Conservation (phyloP, 2,329 filamentous ascomycete species). For the Fusarium heterosporum region DNA sequence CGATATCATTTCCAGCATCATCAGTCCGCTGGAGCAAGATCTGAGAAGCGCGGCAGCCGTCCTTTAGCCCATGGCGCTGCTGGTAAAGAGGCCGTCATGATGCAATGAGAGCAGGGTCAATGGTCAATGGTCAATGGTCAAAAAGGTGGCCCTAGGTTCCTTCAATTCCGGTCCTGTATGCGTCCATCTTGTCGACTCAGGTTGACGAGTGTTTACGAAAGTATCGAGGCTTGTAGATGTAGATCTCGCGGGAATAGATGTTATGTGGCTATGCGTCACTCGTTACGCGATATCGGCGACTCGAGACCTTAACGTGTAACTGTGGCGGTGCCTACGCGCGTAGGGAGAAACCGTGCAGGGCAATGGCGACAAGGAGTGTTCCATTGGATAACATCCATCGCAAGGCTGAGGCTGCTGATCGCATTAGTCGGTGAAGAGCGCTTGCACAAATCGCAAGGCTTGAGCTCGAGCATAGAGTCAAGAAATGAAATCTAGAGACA, state of each 20-base stretch:
- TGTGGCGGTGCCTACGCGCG: background rate
- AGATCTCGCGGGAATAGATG: background rate
- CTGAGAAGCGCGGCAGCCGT: background rate
- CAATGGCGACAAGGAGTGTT: background rate
- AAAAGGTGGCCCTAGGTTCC: background rate
- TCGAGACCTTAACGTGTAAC: background rate
- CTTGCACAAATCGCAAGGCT: background rate
- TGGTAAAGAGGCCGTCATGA: too few species aligned
- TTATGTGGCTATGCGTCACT: background rate
- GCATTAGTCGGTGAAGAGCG: background rate
- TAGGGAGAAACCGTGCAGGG: background rate
- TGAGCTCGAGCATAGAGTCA: background rate
- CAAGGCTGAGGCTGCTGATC: background rate
- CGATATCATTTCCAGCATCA: background rate
- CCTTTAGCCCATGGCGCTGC: too few species aligned
- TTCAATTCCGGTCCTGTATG: too few species aligned
- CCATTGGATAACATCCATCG: background rate
- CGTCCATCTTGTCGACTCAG: background rate
- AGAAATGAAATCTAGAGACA: background rate
- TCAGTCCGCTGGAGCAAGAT: conserved; percentile 1
- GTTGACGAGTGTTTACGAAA: background rate
- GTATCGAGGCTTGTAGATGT: background rate
- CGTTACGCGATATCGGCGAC: background rate
- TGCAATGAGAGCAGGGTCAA: too few species aligned
- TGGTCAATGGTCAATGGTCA: rapidly evolving